Evolutionary conservation across 345 rosid species (phyloP).

Genomic region (Linum trigynum): DNA sequence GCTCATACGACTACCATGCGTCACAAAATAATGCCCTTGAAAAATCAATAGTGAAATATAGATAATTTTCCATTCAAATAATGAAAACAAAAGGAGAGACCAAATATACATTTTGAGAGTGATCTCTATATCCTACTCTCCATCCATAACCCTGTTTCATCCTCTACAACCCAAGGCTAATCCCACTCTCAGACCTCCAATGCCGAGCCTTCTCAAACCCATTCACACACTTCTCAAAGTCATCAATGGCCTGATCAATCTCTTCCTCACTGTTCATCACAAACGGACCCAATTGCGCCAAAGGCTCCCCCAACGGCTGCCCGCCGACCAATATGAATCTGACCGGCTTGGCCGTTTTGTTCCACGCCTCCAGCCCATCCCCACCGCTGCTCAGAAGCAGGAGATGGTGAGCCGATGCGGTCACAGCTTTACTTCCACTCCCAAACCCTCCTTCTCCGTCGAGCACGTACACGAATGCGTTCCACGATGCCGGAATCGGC

Average conservation of each 20-base stretch:
- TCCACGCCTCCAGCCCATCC: conserved; percentile 71
- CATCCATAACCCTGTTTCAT: background rate
- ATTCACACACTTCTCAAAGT: conserved; percentile 56
- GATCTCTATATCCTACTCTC: too few relatives aligned
- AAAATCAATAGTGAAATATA: too few relatives aligned
- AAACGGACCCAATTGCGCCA: conserved; percentile 72
- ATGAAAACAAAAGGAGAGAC: too few relatives aligned
- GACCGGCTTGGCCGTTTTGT: conserved; percentile 39
- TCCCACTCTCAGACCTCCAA: conserved; percentile 59
- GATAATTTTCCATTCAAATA: too few relatives aligned
- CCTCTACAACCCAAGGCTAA: conserved; percentile 31
- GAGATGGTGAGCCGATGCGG: conserved; percentile 44
- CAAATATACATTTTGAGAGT: too few relatives aligned
- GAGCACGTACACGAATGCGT: conserved; percentile 57
- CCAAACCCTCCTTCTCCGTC: conserved; percentile 74
- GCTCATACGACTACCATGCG: too few relatives aligned
- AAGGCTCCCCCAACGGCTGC: conserved; percentile 63
- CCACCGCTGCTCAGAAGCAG: conserved; percentile 41
- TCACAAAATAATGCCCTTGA: too few relatives aligned
- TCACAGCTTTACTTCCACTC: conserved; percentile 17
- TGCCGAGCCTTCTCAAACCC: conserved; percentile 82
- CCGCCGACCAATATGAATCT: conserved; percentile 79
- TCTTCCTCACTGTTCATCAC: conserved; percentile 87
- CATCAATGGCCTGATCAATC: conserved; percentile 57
- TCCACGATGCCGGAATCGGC: conserved; percentile 54